Conservation (phyloP, 73 alveolate genomes). For the Blepharisma japonicum region DNA sequence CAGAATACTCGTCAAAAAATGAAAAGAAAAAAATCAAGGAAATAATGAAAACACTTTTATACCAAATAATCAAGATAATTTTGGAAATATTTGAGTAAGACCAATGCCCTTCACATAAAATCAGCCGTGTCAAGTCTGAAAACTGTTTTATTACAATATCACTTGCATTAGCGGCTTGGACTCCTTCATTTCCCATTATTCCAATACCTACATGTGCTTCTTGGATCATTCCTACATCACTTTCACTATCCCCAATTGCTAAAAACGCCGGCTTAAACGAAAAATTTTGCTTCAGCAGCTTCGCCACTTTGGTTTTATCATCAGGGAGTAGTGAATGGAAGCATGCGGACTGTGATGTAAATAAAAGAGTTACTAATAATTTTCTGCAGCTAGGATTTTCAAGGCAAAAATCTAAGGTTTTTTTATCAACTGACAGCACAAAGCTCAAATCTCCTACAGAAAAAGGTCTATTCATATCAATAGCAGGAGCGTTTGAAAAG, state of each 20-base stretch:
- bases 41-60: not conserved
- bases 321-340: not conserved
- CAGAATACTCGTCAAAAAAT: not conserved
- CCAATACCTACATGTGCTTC: constrained; percentile 23
- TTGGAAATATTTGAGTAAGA: not conserved
- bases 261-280: not conserved
- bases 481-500: not conserved
- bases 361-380: not conserved
- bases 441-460: not conserved
- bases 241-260: constrained; percentile 24
- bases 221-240: constrained; percentile 26
- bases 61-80: not conserved
- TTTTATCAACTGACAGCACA: not conserved
- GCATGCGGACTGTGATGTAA: constrained; percentile 6
- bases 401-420: not conserved
- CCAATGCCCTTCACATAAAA: constrained; percentile 6
- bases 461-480: not conserved
- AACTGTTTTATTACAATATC: not conserved
- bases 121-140: not conserved
- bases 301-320: not conserved
- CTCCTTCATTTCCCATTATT: constrained; percentile 1
- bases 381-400: not conserved
- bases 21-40: not conserved
- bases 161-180: not conserved
- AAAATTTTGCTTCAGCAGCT: not conserved